Base-by-base conservation (phyloP, 352 stramenopile species). In the Pythium vanterpoolii region DNA sequence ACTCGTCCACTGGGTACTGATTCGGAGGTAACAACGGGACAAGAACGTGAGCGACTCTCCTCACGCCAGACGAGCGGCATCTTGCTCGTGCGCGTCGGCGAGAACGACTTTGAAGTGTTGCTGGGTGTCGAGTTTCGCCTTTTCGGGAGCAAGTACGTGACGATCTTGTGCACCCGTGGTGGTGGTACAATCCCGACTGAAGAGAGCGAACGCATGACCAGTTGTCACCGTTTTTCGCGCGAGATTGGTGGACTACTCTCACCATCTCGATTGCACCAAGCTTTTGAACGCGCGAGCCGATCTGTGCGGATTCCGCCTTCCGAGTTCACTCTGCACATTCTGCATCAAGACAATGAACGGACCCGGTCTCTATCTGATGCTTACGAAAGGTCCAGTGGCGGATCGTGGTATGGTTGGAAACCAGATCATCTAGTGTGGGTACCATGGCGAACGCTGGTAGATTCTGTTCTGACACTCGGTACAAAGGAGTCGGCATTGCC, bases 361-460 rank as follows among this genome's bases (percentile, higher is more conserved):
- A 23, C 30, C 5, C 34, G 36, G 14, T 39, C 46, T 27, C 19
- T 64, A 2, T 21, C 54, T 0, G 40, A 61, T 1, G 24, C 27
- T 33, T 62, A 61, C 39, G 57, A 64, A 31, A 3, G 28, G 34
- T 28, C 7, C 18, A 51, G 34, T 11, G 31, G 26, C 16, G 21
- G 43, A 0, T 48, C 9, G n/a, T 50, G 26, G 49, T 26, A 24
- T 5, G 11, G 19, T 18, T 13, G 24, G 11, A 58, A 51, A 43
- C 31, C 44, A 14, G 56, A 70, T 36, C 56, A 66, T 30, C 21
- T 71, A 1, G 46, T 66, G 8, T 71, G 63, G 63, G 36, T 71
- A 14, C 30, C 49, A 2, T 66, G 57, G 57, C 36, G 34, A 36
- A 27, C 19, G 1, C 26, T 71, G 8, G n/a, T 63, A 6, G 27